Conservation (phyloP, 2,329 filamentous ascomycete species). For the Ciborinia camelliae region DNA sequence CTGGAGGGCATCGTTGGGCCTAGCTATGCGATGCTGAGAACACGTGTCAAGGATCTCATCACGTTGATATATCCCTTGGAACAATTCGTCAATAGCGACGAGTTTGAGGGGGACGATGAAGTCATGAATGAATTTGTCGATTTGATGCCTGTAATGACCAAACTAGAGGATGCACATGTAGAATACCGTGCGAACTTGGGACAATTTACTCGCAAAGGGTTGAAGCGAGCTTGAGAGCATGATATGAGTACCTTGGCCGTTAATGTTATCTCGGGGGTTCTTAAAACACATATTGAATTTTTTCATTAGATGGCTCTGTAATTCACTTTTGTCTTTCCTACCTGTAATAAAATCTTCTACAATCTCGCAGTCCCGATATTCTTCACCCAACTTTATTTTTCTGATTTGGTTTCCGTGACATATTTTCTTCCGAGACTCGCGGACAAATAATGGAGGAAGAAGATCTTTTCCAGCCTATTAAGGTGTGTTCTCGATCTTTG, state of each 20-base stretch:
- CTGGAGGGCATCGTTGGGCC: not conserved
- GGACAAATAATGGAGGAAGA: too few relatives aligned
- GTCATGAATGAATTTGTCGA: not conserved
- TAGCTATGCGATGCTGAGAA: not conserved
- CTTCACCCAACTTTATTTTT: too few relatives aligned
- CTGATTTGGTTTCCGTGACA: too few relatives aligned
- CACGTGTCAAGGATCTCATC: not conserved
- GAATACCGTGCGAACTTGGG: not conserved
- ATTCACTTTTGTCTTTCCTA: too few relatives aligned
- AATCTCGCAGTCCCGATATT: too few relatives aligned
- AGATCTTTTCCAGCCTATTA: too few relatives aligned
- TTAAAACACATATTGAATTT: too few relatives aligned
- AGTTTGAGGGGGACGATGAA: not conserved
- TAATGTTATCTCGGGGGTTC: not conserved
- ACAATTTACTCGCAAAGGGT: not conserved
- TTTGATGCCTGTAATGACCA: not conserved
- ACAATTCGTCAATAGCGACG: not conserved
- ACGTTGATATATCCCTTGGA: not conserved
- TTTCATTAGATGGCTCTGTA: too few relatives aligned
- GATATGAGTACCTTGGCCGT: not conserved
- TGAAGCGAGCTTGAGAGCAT: not conserved
- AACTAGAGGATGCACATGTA: too few relatives aligned
- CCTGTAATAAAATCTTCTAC: too few relatives aligned
- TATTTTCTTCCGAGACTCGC: too few relatives aligned
- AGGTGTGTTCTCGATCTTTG: too few relatives aligned